Evolutionary conservation across 2,329 filamentous ascomycete genomes (phyloP), one percentile per base, ranked within the genome.

Genomic region (Chlorencoelia australis): DNA sequence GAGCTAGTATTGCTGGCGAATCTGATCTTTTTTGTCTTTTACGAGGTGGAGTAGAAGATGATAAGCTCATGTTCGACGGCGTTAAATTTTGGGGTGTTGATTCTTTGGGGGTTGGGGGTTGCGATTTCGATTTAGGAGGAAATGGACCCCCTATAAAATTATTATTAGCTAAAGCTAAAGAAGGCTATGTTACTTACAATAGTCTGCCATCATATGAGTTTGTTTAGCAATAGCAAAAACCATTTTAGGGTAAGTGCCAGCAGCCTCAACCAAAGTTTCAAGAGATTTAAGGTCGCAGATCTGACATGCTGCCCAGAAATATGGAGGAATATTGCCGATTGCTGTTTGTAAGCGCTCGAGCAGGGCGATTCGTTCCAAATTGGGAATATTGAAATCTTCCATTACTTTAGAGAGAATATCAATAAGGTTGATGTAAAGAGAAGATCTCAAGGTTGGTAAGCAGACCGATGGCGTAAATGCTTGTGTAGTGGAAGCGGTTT

Each of bases 221-320:
- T 42, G 38, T 38, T 11, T 16, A 36, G 30, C 33, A 37, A 41
- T 2, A 41, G 22, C 19, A 31, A 17, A 24, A 38, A 38, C 14
- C 0, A 30, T 33, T 17, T 9, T 17, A 5, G 37, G 36, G 19
- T 3, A 29, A 18, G 34, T 28, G 9, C 11, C 4, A 25, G 37
- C 37, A 32, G 10, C 7, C 21, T 40, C 11, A 17, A 40, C 21
- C 24, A 42, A 39, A 2, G 33, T 30, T 41, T 39, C 30, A 26
- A 47, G 39, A 10, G 33, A 27, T 16, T 40, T 17, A 20, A 45
- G 21, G 31, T 47, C 44, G 33, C 42, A 45, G 16, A 42, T 14
- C 13, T 44, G 39, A 17, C 42, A 47, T 14, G 35, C 22, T 29
- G 44, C 44, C 44, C 37, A 46, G 30, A 46, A 43, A 25, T 44